A percentile compares a stretch with the other conserved stretches of the same genome.
These are phyloP conservation scores for Paraleonurus japonicus DNA, from an alignment of 257 asterid genomes.

Conservation along the genomic window DNA sequence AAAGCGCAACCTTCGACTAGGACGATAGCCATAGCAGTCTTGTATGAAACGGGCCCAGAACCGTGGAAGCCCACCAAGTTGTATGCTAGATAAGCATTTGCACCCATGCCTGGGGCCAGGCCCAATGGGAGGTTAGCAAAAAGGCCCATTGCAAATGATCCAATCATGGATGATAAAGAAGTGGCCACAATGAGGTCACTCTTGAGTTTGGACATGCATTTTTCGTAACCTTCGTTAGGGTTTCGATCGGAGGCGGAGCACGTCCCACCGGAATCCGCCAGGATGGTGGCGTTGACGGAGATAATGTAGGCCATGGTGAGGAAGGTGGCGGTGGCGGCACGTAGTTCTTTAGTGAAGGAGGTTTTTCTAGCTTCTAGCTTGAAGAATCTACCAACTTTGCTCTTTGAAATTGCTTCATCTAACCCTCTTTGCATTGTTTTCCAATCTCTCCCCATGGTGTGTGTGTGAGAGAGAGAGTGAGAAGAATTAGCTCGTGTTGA, in stretches of 20 bases:
- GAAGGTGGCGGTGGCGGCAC: slow-evolving; percentile 78
- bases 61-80: slow-evolving; percentile 81
- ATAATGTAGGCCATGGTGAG: slow-evolving; percentile 82
- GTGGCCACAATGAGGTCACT: slow-evolving; percentile 68
- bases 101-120: slow-evolving; percentile 84
- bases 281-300: slow-evolving; percentile 68
- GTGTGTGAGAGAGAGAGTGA: not conserved
- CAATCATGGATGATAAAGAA: slow-evolving; percentile 66
- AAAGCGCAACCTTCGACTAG: slow-evolving; percentile 64
- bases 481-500: not conserved
- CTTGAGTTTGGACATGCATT: slow-evolving; percentile 50
- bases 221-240: slow-evolving; percentile 50
- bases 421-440: slow-evolving; percentile 36
- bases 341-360: slow-evolving; percentile 45
- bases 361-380: slow-evolving; percentile 57
- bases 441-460: slow-evolving; percentile 46
- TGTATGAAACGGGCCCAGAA: slow-evolving; percentile 51
- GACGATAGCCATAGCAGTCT: slow-evolving; percentile 66
- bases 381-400: slow-evolving; percentile 57
- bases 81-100: slow-evolving; percentile 67
- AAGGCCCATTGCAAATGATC: slow-evolving; percentile 68
- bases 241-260: slow-evolving; percentile 53
- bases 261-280: slow-evolving; percentile 65
- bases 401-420: slow-evolving; percentile 46
- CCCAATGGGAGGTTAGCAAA: slow-evolving; percentile 73